A percentile compares a stretch with the other conserved stretches of the same genome.
Evolutionary conservation across 305 asterid genomes (phyloP).

Genomic region (Plantago lanceolata): DNA sequence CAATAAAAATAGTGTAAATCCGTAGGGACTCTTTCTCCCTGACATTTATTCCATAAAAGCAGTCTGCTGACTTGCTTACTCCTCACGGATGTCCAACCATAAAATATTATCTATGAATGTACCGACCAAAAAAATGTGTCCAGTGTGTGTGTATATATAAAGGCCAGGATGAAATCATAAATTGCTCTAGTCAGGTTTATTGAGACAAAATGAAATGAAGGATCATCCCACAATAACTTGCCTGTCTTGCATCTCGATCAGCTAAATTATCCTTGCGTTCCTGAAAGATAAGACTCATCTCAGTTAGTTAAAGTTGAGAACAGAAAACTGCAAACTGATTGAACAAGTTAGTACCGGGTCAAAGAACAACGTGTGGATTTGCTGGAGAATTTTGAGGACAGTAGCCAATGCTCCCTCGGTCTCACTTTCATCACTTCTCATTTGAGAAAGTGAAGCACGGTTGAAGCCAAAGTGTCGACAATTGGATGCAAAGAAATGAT

Average conservation of each 20-base stretch:
- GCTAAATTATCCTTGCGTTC: constrained; percentile 36
- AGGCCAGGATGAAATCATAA: too few species aligned
- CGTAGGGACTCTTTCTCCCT: too few species aligned
- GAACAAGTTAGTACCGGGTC: constrained; percentile 36
- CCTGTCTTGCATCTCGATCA: constrained; percentile 70
- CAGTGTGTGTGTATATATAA: too few species aligned
- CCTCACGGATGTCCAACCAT: too few species aligned
- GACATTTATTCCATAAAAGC: too few species aligned
- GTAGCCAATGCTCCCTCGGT: constrained; percentile 71
- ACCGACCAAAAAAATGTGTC: too few species aligned
- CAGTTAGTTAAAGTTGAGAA: constrained; percentile 15
- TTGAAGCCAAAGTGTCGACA: constrained; percentile 60
- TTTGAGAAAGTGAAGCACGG: constrained; percentile 60
- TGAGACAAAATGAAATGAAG: background rate
- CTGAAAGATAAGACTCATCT: constrained; percentile 32
- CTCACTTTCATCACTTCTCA: constrained; percentile 72
- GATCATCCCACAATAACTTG: constrained; percentile 16
- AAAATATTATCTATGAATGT: too few species aligned
- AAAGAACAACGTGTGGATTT: constrained; percentile 54
- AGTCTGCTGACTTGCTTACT: too few species aligned
- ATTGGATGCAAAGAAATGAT: constrained; percentile 85
- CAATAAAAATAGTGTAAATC: too few species aligned
- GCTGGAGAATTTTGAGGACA: constrained; percentile 60
- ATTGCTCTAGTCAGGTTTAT: background rate
- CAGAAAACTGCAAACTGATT: background rate